Evolutionary conservation across 805 yeast species (phyloP), one percentile per base, ranked within the genome.

Genomic region (Candida morakotiae): DNA sequence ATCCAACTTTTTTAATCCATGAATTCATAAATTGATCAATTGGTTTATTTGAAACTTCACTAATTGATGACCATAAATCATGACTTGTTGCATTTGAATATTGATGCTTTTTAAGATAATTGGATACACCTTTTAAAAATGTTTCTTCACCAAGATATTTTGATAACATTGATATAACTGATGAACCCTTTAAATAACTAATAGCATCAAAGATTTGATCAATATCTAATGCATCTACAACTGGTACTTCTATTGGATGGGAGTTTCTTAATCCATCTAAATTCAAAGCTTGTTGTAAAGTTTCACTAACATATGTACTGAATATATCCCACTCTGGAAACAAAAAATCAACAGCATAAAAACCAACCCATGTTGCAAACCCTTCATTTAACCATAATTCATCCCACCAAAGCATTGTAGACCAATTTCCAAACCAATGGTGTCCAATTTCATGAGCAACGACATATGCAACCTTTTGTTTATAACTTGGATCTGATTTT

Each of bases 331-430:
- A 86, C 43, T 81, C 86, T 9, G 94, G 94, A 57, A 75, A 78
- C 49, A 84, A 71, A 45, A 72, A 59, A 52, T 83, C 81, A 37
- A 81, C 81, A 13, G 88, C 81, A 37, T 72, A 63, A 71, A 75
- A 82, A 3, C 87, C 85, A 54, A 83, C 83, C 81, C 86, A 86
- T 19, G 95, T 86, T 13, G 95, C 95, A 62, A 86, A 86, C 10
- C 94, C 93, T 62, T 86, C 95, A 54, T 86, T 86, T 43, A 86
- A 74, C 95, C 95, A 86, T 47, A 86, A 69, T 51, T 84, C 93
- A 50, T 86, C 87, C 95, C 95, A 86, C 93, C 94, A 87, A 51
- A 83, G 79, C 95, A 86, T 87, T 32, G 95, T 87, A 43, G 85
- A 91, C 49, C 83, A 72, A 59, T 87, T 82, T 39, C 95, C 95